These are phyloP conservation scores for Zea luxurians DNA, from an alignment of 176 grass and related monocot genomes.

Conservation along the genomic window DNA sequence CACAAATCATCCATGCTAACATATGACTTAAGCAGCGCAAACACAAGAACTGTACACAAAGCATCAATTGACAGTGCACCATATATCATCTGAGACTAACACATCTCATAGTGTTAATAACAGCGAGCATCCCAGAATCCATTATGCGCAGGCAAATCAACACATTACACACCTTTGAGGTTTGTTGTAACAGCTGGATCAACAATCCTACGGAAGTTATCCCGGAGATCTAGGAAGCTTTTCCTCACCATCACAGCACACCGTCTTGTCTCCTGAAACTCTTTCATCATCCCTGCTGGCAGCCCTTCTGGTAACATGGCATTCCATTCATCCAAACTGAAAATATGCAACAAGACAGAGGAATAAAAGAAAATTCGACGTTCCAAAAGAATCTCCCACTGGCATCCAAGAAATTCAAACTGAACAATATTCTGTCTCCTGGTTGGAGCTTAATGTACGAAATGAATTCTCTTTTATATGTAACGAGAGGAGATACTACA, in stretches of 20 bases:
- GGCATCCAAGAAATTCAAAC: not conserved
- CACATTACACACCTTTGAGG: constrained; percentile 62
- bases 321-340: constrained; percentile 96
- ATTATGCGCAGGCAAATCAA: not conserved
- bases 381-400: constrained; percentile 4
- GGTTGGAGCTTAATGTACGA: not conserved
- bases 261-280: constrained; percentile 88
- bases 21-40: constrained; percentile 5
- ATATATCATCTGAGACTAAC: not conserved
- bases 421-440: constrained; percentile 1
- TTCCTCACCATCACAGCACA: constrained; percentile 96
- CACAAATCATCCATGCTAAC: constrained; percentile 4
- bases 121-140: constrained; percentile 5
- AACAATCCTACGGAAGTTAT: constrained; percentile 87
- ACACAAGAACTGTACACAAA: constrained; percentile 12
- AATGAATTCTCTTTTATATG: not conserved
- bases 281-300: constrained; percentile 81
- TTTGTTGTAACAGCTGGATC: constrained; percentile 63
- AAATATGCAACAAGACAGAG: constrained; percentile 16
- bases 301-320: constrained; percentile 82
- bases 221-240: constrained; percentile 82
- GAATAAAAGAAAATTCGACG: constrained; percentile 4
- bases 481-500: not conserved
- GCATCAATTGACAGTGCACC: not conserved
- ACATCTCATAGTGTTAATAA: not conserved